Base-by-base conservation (phyloP, 2,329 filamentous ascomycete genomes). In the Annulohypoxylon truncatum region DNA sequence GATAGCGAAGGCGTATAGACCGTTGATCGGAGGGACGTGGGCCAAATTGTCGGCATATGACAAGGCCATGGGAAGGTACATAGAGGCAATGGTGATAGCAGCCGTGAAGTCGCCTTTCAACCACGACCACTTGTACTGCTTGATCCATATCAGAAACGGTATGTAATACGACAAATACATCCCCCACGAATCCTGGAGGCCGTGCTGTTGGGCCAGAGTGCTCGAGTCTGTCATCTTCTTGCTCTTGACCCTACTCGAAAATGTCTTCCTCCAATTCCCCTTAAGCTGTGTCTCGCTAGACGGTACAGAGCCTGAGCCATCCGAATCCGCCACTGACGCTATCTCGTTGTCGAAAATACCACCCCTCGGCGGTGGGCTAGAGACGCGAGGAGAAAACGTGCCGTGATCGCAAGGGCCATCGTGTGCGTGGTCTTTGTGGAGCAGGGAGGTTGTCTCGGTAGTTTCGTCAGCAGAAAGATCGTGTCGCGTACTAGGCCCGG, bases 151-250 rank as follows among this genome's bases (percentile, higher is more conserved):
- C 70, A 97, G 82, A 67, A 94, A 92, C 0, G 96, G 96, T 47
- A 99, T 83, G 77, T 99, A 99, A 82, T 99, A 98, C 3, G 91
- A 89, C 66, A 97, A 80, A 77, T 98, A 97, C 93, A 97, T 94
- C 67, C 87, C 83, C 62, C 87, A 85, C 20, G 87, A 89, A 75
- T 93, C 89, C 74, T 89, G 89, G 72, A 96, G 84, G 28, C 93
- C 92, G 73, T 95, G 89, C 54, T 85, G 85, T 73, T 90, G 85
- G 6, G 92, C 91, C 35, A 96, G 84, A 72, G 85, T 89, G 67
- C 87, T 88, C 53, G 92, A 94, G 10, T 89, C 91, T 70, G 88
- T 90, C 83, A 90, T 90, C 77, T 90, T 92, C 76, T 89, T 89
- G 67, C 84, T 87, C 64, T 82, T 81, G 57, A 90, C 82, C 71